Base-by-base conservation (phyloP, 768 basidiomycete genomes). In the Leccinum obscurum region DNA sequence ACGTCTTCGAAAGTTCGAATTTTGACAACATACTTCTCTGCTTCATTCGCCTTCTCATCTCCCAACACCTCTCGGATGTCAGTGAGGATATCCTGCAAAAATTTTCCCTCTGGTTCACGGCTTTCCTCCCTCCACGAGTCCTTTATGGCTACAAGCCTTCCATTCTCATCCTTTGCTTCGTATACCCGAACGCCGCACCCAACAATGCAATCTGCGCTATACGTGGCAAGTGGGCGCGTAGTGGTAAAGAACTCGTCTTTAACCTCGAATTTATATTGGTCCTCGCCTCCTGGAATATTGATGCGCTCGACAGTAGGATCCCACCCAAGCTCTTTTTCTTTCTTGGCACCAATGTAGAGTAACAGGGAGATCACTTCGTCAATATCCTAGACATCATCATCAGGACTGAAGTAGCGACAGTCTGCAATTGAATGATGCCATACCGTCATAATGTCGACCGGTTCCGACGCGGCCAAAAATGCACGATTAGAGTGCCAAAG, bases 401-500 rank as follows among this genome's bases (percentile, higher is more conserved):
- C 37, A 39, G 37, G 37, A 34, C 32, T 11, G 11, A 34, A 34
- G 11, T 34, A 34, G 32, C 32, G 11, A 34, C 32, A 34, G 32
- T 39, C 3, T 17, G 37, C 0, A 17, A 39, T 32, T 32, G 10
- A 3, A 39, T 39, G 28, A 30, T 15, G 13, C 0, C 15, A 39
- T 39, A 39, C 15, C 37, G 37, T 37, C 35, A 15, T 41, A 9
- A 60, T 59, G 28, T 62, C 2, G 11, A 67, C n/a, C 0, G 58
- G 39, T 6, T 2, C 9, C 6, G 52, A 59, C 6, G 48, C 44
- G 1, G 52, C 20, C n/a, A 66, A 39, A 4, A 58, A 49, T 15
- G 55, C 49, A 6, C 48, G 37, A 53, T 52, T 34, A 11, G 6
- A 7, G 14, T 46, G 67, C 76, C 75, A 77, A 22, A 76, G 0